Evolutionary conservation across 164 flowering plant species (phyloP), one percentile per base, ranked within the genome.

Genomic region (Pachysandra terminalis): DNA sequence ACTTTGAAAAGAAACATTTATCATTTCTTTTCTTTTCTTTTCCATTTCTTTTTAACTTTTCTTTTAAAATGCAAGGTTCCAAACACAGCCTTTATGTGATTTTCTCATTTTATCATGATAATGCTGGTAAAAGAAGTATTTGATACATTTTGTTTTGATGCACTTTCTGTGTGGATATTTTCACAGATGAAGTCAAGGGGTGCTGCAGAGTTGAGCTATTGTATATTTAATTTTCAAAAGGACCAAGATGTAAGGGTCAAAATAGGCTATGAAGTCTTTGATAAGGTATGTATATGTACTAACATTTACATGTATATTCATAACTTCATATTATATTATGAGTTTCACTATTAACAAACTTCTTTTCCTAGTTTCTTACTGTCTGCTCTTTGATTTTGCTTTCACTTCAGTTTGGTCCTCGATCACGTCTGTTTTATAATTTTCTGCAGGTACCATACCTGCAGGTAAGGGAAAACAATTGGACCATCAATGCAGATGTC

Each of bases 381-480:
- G 7, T 3, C 37, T 32, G 37, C 3, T 3, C 37, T 32, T 32
- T 32, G 37, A 7, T 32, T 7, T 32, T 32, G 3, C 3, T 32
- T 32, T 32, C 7, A 7, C 37, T 32, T 32, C 37, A 3, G 7
- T 45, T 45, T 45, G 51, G 9, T 13, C 16, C 10, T 45, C 51
- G 14, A 13, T 59, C 56, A n/a, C n/a, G n/a, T n/a, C 28, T 65
- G 25, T 8, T 28, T 13, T 25, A 45, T 54, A 14, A 53, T 35
- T 19, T 45, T 25, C 70, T 64, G 58, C 91, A 93, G 99, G 81
- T 90, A 12, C 87, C 98, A 3, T 96, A 93, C 73, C 1, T 91
- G 66, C 98, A 93, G 85, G 71, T 96, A 53, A 83, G 86, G 77
- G 99, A 96, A 80, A 93, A 88, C 76, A 96, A 90, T 68, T 93